These are phyloP conservation scores for Tetrapisispora nanseiensis DNA, from an alignment of 805 yeast species.

Conservation along the genomic window DNA sequence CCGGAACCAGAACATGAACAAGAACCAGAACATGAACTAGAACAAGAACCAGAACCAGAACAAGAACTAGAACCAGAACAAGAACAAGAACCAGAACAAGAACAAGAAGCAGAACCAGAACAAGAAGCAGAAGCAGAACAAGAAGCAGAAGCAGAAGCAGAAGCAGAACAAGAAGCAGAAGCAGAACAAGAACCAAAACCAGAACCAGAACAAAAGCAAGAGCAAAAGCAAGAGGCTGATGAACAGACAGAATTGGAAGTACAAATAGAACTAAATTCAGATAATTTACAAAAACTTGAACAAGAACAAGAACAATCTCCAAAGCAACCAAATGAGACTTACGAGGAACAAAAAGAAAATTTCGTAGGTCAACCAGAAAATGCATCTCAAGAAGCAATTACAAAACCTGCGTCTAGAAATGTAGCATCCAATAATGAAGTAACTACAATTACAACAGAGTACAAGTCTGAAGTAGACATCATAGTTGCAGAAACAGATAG, in stretches of 20 bases:
- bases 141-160: neutral
- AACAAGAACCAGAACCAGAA: neutral
- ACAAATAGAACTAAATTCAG: too few species aligned
- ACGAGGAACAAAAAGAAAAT: too few species aligned
- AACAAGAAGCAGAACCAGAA: neutral
- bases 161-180: neutral
- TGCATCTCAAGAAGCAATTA: too few species aligned
- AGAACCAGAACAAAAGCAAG: neutral
- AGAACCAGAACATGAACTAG: neutral
- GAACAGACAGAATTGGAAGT: too few species aligned
- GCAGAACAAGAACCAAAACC: neutral
- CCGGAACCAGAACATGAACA: neutral
- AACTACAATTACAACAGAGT: too few species aligned
- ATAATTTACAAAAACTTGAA: too few species aligned
- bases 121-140: neutral
- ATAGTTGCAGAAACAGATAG: too few species aligned
- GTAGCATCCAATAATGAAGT: too few species aligned
- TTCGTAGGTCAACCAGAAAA: too few species aligned
- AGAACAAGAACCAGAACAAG: neutral
- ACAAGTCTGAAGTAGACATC: too few species aligned
- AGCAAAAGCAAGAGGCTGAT: neutral
- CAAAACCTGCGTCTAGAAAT: too few species aligned
- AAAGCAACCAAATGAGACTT: too few species aligned
- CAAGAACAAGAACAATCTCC: neutral
- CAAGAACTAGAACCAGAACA: neutral